Conservation (phyloP, 1,284 basidiomycete species). For the Peniophora sp. region DNA sequence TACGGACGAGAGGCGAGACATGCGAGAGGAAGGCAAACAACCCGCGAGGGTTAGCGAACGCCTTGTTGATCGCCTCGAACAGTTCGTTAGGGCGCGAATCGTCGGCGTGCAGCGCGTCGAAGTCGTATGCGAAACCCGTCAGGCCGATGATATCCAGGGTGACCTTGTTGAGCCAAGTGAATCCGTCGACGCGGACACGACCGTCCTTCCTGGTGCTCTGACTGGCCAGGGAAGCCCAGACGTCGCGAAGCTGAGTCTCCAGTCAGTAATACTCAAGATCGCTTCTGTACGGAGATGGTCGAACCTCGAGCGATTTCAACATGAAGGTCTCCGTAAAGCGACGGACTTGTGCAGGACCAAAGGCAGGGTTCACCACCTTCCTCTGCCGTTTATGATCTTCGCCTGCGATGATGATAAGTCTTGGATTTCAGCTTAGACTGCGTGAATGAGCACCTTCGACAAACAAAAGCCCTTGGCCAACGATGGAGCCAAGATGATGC, state of each 20-base stretch:
- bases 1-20: constrained; percentile 31
- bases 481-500: neutral
- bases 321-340: constrained; percentile 21
- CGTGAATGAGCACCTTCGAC: neutral
- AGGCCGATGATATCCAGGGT: constrained; percentile 43
- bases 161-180: constrained; percentile 30
- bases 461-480: constrained; percentile 3
- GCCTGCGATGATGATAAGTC: neutral
- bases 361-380: constrained; percentile 19
- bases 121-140: constrained; percentile 19
- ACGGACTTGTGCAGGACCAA: constrained; percentile 20
- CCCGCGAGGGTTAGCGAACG: constrained; percentile 11
- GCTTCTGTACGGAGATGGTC: neutral
- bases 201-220: constrained; percentile 6
- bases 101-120: constrained; percentile 9
- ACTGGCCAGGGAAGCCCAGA: constrained; percentile 6
- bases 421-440: neutral
- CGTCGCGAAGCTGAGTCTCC: constrained; percentile 16
- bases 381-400: constrained; percentile 4
- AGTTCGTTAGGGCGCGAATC: constrained; percentile 21
- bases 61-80: constrained; percentile 23
- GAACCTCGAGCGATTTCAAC: constrained; percentile 19
- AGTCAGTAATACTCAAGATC: too few species aligned
- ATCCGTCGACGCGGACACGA: constrained; percentile 21
- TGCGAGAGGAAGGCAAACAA: constrained; percentile 24